Evolutionary conservation across 2,329 filamentous ascomycete species (phyloP), one percentile per base, ranked within the genome.

Genomic region (Botryosphaeria dothidea): DNA sequence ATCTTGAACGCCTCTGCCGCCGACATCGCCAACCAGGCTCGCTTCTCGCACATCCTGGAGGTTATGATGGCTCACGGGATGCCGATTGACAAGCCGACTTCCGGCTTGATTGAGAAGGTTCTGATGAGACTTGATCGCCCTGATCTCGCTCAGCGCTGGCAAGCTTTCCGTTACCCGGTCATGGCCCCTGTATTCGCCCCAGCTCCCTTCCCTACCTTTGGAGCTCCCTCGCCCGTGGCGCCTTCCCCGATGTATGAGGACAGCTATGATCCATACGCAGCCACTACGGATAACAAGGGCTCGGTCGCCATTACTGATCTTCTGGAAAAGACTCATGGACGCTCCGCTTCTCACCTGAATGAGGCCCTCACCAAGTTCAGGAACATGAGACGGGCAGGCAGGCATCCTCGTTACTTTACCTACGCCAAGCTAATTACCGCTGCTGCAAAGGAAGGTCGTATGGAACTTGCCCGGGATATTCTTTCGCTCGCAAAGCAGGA

Each of bases 361-460:
- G 92, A 97, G 69, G 92, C 93, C 38, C 81, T 98, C 67, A 85
- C 84, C 68, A 90, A 92, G 71, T 92, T 98, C 80, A 91, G 90
- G 76, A 97, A 96, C 80, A 97, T 97, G 83, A 93, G 95, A 68
- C 92, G 93, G 66, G 88, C 92, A 73, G 93, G 94, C 68, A 90
- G 93, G 74, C 93, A 97, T 76, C 93, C 94, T 61, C 89, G 94
- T 66, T 98, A 98, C 81, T 95, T 97, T 77, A 97, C 93, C 1
- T 97, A 98, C 72, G 93, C 93, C 57, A 98, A 97, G 84, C 84
- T 99, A 69, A 97, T 99, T 73, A 89, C 90, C 54, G 91, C 92
- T 66, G 93, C 94, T 68, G 92, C 93, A 62, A 92, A 94, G 73
- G 90, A 93, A 68, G 87, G 91, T 72, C 92, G 93, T 73, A 86